Percentiles rank a stretch among this genome's conserved stretches.
Evolutionary conservation across 2,329 filamentous ascomycete species (phyloP).

Genomic region (Tolypocladium sp.): DNA sequence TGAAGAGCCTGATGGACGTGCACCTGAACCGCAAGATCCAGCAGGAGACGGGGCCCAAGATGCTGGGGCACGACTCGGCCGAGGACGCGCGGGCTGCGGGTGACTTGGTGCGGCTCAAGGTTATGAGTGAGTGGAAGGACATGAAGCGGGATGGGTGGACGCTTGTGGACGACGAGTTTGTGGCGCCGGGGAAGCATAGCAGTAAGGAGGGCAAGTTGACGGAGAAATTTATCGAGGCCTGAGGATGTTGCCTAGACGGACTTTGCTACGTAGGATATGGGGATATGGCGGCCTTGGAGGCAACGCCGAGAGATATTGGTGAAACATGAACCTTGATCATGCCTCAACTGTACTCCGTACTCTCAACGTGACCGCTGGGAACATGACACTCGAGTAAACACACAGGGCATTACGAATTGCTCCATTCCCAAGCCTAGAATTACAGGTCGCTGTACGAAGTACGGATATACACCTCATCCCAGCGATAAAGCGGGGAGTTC

Average conservation of each 20-base stretch:
- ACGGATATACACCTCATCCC: constrained; percentile 10
- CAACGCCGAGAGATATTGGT: not conserved
- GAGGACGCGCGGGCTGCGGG: constrained; percentile 88
- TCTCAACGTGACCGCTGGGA: not conserved
- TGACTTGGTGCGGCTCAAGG: constrained; percentile 67
- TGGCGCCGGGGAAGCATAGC: constrained; percentile 23
- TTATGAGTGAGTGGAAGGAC: constrained; percentile 60
- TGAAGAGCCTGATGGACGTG: constrained; percentile 66
- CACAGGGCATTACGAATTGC: not conserved
- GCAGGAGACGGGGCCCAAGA: constrained; percentile 42
- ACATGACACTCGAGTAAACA: not conserved
- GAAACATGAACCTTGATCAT: not conserved
- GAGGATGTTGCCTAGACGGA: not conserved
- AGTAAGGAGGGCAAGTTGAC: constrained; percentile 19
- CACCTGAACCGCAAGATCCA: constrained; percentile 73
- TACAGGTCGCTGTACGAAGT: constrained; percentile 22
- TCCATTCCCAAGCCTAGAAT: constrained; percentile 19
- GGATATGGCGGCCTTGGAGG: not conserved
- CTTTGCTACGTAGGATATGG: not conserved
- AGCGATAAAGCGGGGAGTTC: constrained; percentile 23
- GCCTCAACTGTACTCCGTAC: not conserved
- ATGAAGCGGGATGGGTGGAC: constrained; percentile 62
- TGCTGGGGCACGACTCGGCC: constrained; percentile 75
- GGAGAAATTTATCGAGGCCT: constrained; percentile 27
- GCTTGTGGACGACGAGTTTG: constrained; percentile 39